Percentiles rank a stretch among this genome's conserved stretches.
These are phyloP conservation scores for Mycena olivaceomarginata DNA, from an alignment of 768 basidiomycete genomes.

Conservation along the genomic window DNA sequence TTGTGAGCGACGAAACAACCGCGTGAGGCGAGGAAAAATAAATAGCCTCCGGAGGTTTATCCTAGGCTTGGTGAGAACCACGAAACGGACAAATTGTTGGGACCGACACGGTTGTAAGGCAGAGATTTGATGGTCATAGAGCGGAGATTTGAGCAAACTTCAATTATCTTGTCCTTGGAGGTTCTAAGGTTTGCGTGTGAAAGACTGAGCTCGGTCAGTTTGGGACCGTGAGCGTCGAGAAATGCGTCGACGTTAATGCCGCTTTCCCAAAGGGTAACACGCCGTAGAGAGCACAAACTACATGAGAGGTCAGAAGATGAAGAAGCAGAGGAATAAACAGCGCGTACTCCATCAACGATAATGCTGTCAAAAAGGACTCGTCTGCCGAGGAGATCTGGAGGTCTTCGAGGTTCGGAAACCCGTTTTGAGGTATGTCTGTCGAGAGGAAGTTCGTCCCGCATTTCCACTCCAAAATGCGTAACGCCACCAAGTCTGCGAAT, in stretches of 20 bases:
- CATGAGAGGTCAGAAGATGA: neutral
- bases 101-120: neutral
- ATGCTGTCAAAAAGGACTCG: conserved; percentile 6
- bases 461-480: neutral
- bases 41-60: neutral
- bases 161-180: neutral
- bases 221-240: conserved; percentile 4
- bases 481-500: conserved; percentile 3
- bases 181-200: neutral
- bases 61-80: neutral
- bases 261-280: neutral
- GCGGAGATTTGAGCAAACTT: neutral
- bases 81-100: neutral
- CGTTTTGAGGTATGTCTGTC: neutral
- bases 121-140: neutral
- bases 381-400: neutral
- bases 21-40: neutral
- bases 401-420: neutral
- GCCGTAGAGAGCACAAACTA: conserved; percentile 8
- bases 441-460: neutral
- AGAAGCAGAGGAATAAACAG: neutral
- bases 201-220: conserved; percentile 14
- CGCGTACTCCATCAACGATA: conserved; percentile 12
- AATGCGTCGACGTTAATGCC: neutral
- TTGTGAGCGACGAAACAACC: neutral